These are phyloP conservation scores for Colletotrichum viniferum DNA, from an alignment of 2,329 filamentous ascomycete genomes.

Conservation along the genomic window DNA sequence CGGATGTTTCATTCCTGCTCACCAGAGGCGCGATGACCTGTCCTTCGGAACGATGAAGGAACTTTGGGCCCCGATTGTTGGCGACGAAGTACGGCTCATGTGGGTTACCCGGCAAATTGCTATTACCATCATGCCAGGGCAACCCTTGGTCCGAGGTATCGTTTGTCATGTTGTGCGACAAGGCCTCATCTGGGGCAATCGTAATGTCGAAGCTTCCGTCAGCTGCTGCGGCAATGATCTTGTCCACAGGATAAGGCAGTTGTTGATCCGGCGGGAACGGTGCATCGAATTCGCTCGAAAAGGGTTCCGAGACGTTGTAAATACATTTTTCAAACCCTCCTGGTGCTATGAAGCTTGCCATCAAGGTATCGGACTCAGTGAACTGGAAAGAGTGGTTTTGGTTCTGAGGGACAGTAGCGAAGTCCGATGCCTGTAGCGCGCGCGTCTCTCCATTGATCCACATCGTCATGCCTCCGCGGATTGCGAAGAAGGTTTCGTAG, in stretches of 20 bases:
- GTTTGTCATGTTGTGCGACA: background rate
- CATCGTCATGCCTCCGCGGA: too few relatives aligned
- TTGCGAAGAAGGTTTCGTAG: too few relatives aligned
- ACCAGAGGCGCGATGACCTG: background rate
- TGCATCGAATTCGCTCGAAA: background rate
- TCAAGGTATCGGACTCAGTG: background rate
- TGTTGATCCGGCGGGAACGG: background rate
- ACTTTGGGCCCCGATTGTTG: background rate
- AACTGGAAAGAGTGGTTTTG: background rate
- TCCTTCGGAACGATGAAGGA: background rate
- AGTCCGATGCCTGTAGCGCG: background rate
- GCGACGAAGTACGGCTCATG: background rate
- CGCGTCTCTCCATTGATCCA: background rate
- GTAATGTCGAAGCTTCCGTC: background rate
- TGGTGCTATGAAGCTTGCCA: background rate
- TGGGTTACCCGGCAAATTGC: background rate
- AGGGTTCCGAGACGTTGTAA: background rate
- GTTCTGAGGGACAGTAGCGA: background rate
- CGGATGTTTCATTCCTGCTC: background rate
- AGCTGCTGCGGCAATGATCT: background rate
- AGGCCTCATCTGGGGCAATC: background rate
- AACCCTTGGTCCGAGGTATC: background rate
- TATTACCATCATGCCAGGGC: background rate
- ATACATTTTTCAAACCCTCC: background rate
- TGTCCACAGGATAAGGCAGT: background rate